Evolutionary conservation across 1,284 basidiomycete species (phyloP), one percentile per base, ranked within the genome.

Genomic region (Puccinia triticina): DNA sequence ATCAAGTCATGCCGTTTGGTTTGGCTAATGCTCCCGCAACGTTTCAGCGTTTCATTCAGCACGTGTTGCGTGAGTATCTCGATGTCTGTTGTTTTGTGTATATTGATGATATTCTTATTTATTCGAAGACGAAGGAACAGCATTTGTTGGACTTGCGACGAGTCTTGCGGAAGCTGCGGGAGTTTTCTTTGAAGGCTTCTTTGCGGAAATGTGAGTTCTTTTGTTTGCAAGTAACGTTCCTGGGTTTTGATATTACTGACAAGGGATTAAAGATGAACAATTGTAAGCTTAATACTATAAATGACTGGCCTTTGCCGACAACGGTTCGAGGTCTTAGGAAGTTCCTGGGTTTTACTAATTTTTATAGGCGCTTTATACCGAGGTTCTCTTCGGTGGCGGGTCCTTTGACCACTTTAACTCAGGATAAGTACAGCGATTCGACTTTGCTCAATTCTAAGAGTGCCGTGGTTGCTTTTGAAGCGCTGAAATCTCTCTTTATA

Each of bases 1-100:
- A 88, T 88, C 0, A 86, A 87, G 0, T 46, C 87, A 89, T 87
- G 87, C 87, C 0, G 0, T 88, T 88, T 76, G 87, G 88, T 0
- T 84, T 89, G 7, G 87, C 86, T 66, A 89, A 89, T 83, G 87
- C 87, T 0, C 88, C 88, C 0, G 85, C 87, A 4, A 72, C 26
- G 1, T 67, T 78, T 53, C 59, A 78, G 26, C 21, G 43, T 43
- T 72, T 72, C 26, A 50, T 72, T 43, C 16, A 72, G 26, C 21
- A 67, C 40, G 71, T 82, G n/a, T 84, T 88, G 61, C 53, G 82
- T 0, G 85, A 86, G 72, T 66, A 86, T 29, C 77, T 87, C 0
- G 86, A 88, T 76, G 37, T 80, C 8, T 84, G 81, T 71, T 84
- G 86, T 10, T 77, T 87, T 26, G 77, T 86, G 21, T 81, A 81